phyloP scores from a whole-genome alignment of 2,329 filamentous ascomycete species.

The Sporothrix dimorphospora region DNA sequence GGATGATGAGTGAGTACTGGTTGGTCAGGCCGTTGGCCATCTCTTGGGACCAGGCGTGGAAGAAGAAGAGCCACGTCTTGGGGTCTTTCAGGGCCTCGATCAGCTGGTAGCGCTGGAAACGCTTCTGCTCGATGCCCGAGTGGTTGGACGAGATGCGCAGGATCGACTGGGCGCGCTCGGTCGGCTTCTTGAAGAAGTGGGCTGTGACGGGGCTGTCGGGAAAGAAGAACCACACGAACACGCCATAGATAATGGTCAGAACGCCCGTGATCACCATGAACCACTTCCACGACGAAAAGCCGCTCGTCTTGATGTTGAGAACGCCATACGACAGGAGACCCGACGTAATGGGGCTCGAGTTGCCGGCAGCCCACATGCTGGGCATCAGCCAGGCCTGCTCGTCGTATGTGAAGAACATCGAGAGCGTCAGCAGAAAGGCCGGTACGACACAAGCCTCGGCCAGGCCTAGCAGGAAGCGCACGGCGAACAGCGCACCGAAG shows the following conservation, averaged over 20 bases:
- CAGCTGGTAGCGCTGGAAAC: constrained; percentile 32
- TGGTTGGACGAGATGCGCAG: constrained; percentile 44
- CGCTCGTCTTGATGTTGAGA: constrained; percentile 35
- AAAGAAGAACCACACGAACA: constrained; percentile 39
- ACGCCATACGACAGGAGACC: constrained; percentile 47
- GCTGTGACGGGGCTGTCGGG: constrained; percentile 46
- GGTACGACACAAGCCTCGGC: constrained; percentile 39
- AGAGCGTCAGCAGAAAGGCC: constrained; percentile 41
- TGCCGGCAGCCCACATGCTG: constrained; percentile 69
- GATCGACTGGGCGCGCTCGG: constrained; percentile 39
- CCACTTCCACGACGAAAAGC: constrained; percentile 34
- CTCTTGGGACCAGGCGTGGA: constrained; percentile 34
- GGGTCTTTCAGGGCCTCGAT: constrained; percentile 32
- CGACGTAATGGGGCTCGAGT: constrained; percentile 44
- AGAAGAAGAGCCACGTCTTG: constrained; percentile 36
- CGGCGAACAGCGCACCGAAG: constrained; percentile 34
- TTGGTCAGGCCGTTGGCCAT: constrained; percentile 34
- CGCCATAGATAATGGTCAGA: constrained; percentile 39
- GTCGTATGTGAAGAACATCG: constrained; percentile 39
- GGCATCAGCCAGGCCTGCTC: constrained; percentile 52
- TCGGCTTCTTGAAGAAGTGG: constrained; percentile 39
- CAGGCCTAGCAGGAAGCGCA: constrained; percentile 38
- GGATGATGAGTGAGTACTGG: constrained; percentile 33
- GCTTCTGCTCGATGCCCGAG: constrained; percentile 40
- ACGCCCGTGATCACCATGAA: constrained; percentile 41